Evolutionary conservation across 108 stramenopile species (phyloP), one percentile per base, ranked within the genome.

Genomic region (Pseudonitzschia multiseries): DNA sequence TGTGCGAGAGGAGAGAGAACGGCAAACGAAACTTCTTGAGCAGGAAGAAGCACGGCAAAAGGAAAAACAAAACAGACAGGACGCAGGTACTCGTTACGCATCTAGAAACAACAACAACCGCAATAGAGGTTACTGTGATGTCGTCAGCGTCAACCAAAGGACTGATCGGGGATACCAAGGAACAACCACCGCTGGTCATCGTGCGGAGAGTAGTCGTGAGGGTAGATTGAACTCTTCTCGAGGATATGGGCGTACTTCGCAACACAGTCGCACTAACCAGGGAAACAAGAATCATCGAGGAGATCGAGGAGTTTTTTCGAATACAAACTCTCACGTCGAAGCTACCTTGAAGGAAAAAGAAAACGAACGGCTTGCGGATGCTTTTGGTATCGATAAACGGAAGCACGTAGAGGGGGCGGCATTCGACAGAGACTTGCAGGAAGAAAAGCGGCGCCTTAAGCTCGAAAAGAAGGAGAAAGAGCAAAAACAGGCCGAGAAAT

Each of bases 371-470:
- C 73, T 95, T 2, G 52, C 80, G 29, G 63, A 77, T 41, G 89
- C 90, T 0, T 87, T 89, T 63, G 87, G 89, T 8, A 90, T 89
- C 54, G 36, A 66, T n/a, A 68, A 70, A n/a, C 75, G 76, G 21
- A 74, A 65, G 22, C 87, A 93, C 57, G 83, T 83, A 22, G 91
- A 91, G 69, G 94, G 94, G 12, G 74, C 68, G 60, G 94, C 94
- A 33, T 95, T 95, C 80, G 89, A 95, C 68, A 77, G 84, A 5
- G 91, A 95, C 65, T 56, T 89, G 14, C 90, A 91, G 53, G 78
- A 86, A 27, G 52, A 86, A 63, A 87, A 88, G 61, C 80, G 78
- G 26, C 71, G 76, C 59, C 82, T 86, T 57, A 42, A 79, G 53
- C 44, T 75, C 42, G 84, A 73, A 46, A 63, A 85, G 54, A 84